phyloP scores from a whole-genome alignment of 2,329 filamentous ascomycete species.

The Pestalotiopsis sp. region DNA sequence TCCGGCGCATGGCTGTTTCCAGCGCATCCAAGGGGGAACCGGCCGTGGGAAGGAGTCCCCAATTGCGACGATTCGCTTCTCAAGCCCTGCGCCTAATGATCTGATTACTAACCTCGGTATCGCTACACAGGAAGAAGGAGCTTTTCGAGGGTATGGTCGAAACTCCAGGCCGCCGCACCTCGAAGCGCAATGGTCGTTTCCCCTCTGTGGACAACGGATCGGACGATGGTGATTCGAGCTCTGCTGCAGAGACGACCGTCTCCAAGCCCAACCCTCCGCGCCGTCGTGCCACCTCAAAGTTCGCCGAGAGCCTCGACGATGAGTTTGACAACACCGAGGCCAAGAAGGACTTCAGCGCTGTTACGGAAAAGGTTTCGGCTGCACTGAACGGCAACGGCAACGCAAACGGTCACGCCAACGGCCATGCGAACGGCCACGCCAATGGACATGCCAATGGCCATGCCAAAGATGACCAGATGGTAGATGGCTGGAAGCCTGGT shows the following conservation, averaged over 20 bases:
- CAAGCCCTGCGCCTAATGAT: not conserved
- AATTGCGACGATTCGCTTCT: no score
- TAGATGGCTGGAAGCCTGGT: constrained; percentile 63
- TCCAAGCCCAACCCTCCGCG: constrained; percentile 40
- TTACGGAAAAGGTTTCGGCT: constrained; percentile 26
- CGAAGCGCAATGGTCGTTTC: constrained; percentile 54
- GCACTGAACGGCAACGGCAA: constrained; percentile 28
- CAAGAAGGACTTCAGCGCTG: constrained; percentile 30
- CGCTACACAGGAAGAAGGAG: constrained; percentile 57
- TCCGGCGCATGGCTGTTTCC: not conserved
- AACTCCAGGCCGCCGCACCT: constrained; percentile 52
- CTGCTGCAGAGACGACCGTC: constrained; percentile 45
- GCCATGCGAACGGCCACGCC: constrained; percentile 33
- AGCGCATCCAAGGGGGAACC: not conserved
- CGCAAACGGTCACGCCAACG: constrained; percentile 31
- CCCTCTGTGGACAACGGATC: constrained; percentile 45
- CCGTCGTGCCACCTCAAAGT: constrained; percentile 51
- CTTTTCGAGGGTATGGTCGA: constrained; percentile 65
- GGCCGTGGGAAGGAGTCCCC: not conserved
- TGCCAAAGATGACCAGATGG: constrained; percentile 33
- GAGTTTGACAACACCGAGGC: constrained; percentile 34
- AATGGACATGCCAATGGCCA: constrained; percentile 31
- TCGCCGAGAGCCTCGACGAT: constrained; percentile 53
- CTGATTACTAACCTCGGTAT: not conserved
- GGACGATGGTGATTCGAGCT: constrained; percentile 52